Conservation (phyloP, 1,284 basidiomycete genomes). For the Schizophyllum commune region DNA sequence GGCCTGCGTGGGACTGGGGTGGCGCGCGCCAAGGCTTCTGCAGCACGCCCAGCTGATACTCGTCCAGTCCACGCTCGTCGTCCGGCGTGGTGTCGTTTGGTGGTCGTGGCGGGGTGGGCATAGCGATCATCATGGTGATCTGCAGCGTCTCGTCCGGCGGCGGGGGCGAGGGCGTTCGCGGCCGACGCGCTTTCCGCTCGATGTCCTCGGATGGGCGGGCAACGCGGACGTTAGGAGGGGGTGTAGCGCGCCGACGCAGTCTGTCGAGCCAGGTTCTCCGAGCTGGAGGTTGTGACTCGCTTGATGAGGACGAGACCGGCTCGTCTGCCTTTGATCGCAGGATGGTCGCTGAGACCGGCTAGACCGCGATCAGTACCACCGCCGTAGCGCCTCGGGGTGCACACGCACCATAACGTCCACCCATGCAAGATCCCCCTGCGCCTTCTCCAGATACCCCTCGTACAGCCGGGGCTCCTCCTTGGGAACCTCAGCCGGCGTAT, state of each 20-base stretch:
- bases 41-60: conserved; percentile 25
- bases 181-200: conserved; percentile 10
- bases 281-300: no score
- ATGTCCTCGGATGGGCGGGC: background rate
- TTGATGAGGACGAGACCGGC: no score
- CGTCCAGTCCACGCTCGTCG: conserved; percentile 9
- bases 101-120: conserved; percentile 17
- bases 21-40: conserved; percentile 17
- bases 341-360: background rate
- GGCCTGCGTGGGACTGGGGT: no score
- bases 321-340: no score
- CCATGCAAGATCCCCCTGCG: conserved; percentile 3
- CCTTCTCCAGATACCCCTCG: conserved; percentile 8
- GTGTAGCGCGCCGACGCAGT: no score
- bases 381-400: background rate
- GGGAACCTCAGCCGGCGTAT: background rate
- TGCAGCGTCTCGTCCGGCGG: conserved; percentile 16
- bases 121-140: conserved; percentile 24
- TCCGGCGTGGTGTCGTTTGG: background rate
- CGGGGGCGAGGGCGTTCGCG: conserved; percentile 5
- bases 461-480: conserved; percentile 13
- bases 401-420: conserved; percentile 6
- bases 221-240: no score
- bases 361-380: background rate
- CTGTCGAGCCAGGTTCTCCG: no score